Conservation (phyloP, 2,329 filamentous ascomycete genomes). For the Talaromyces marneffei region DNA sequence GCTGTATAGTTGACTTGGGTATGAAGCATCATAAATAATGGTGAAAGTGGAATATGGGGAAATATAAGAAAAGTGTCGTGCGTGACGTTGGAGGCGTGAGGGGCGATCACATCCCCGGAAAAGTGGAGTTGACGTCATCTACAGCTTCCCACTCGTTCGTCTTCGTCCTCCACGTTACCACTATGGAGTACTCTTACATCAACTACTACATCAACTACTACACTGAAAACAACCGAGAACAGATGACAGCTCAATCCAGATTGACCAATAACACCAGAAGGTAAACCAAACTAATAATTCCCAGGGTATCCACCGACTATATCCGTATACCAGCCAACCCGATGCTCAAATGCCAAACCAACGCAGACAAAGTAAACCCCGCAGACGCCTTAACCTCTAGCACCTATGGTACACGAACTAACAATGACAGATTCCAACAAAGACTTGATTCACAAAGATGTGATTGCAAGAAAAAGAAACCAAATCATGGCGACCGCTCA, state of each 20-base stretch:
- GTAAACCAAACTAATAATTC: not conserved
- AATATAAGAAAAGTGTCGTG: not conserved
- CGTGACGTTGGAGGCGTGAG: conserved; percentile 9
- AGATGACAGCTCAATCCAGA: not conserved
- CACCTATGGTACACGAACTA: not conserved
- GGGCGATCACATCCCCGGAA: not conserved
- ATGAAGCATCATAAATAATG: not conserved
- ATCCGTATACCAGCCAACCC: not conserved
- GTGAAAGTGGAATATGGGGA: not conserved
- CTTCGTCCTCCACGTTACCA: not conserved
- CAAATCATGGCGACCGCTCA: not conserved
- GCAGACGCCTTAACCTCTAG: not conserved
- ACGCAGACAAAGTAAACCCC: not conserved
- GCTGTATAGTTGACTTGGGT: not conserved
- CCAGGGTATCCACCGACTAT: not conserved
- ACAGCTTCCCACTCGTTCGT: not conserved
- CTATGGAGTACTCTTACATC: no score
- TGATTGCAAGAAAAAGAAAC: not conserved
- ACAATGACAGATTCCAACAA: not conserved
- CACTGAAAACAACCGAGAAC: not conserved
- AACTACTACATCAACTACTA: no score
- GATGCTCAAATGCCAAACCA: not conserved
- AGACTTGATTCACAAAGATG: no score
- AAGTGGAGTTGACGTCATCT: conserved; percentile 10
- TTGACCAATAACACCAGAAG: not conserved